These are phyloP conservation scores for Leccinum aurantiacum DNA, from an alignment of 768 basidiomycete species.

Conservation along the genomic window DNA sequence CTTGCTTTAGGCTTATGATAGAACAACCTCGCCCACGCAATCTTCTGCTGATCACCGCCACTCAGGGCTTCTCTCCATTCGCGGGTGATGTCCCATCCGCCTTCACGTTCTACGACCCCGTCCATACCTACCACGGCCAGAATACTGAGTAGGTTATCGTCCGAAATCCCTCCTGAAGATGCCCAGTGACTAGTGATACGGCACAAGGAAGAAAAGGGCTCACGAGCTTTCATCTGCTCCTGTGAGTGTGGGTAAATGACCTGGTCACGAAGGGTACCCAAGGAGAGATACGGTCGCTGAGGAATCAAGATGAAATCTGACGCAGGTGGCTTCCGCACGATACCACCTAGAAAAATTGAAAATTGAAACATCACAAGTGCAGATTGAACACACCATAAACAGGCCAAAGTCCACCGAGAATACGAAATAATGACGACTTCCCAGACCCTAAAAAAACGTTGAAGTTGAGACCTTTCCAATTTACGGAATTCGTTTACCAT, in stretches of 20 bases:
- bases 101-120: slow-evolving; percentile 85
- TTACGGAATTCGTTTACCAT: slow-evolving; percentile 51
- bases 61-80: slow-evolving; percentile 95
- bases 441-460: slow-evolving; percentile 58
- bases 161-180: slow-evolving; percentile 64
- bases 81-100: slow-evolving; percentile 88
- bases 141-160: slow-evolving; percentile 69
- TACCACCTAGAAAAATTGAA: slow-evolving; percentile 46
- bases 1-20: slow-evolving; percentile 90
- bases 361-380: neutral
- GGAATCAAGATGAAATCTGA: slow-evolving; percentile 92
- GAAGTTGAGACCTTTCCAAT: neutral
- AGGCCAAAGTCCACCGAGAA: slow-evolving; percentile 95
- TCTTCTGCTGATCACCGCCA: slow-evolving; percentile 95
- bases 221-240: slow-evolving; percentile 75
- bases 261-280: slow-evolving; percentile 93
- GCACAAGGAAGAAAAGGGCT: slow-evolving; percentile 27
- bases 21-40: slow-evolving; percentile 95
- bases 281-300: slow-evolving; percentile 91
- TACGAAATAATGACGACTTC: slow-evolving; percentile 92
- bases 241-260: slow-evolving; percentile 92
- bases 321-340: slow-evolving; percentile 86
- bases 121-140: slow-evolving; percentile 83
- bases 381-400: slow-evolving; percentile 43
- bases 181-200: slow-evolving; percentile 7